Evolutionary conservation across 805 yeast genomes (phyloP).

Genomic region (Metahyphopichia silvanorum): DNA sequence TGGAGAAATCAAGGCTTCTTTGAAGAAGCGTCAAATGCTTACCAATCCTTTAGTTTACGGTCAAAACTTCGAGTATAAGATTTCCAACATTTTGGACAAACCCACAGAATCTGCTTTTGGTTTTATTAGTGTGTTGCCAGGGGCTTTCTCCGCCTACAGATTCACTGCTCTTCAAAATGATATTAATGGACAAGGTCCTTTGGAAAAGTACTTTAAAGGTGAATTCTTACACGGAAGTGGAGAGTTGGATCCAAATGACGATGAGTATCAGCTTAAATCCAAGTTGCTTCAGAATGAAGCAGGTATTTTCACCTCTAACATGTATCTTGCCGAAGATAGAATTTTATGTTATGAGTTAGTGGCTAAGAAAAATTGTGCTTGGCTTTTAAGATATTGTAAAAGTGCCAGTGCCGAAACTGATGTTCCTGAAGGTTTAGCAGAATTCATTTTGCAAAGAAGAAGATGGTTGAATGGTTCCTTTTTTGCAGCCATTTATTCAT

Average conservation of each 20-base stretch:
- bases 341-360: constrained; percentile 64
- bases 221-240: constrained; percentile 56
- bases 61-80: constrained; percentile 65
- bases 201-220: constrained; percentile 66
- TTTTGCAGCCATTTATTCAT: constrained; percentile 58
- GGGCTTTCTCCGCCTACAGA: constrained; percentile 67
- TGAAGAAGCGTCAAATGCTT: constrained; percentile 44
- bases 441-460: constrained; percentile 61
- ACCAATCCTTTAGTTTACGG: constrained; percentile 63
- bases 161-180: constrained; percentile 57
- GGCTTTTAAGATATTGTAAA: constrained; percentile 63
- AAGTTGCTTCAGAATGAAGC: constrained; percentile 39
- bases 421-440: constrained; percentile 61
- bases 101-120: constrained; percentile 66
- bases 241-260: constrained; percentile 57
- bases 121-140: constrained; percentile 62
- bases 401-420: constrained; percentile 66
- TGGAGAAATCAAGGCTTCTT: constrained; percentile 65
- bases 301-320: constrained; percentile 61
- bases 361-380: constrained; percentile 52
- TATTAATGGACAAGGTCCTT: constrained; percentile 51
- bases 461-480: constrained; percentile 71
- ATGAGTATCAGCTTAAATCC: constrained; percentile 39
- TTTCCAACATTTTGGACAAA: constrained; percentile 64
- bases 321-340: constrained; percentile 71